A percentile compares a stretch with the other conserved stretches of the same genome.
Conservation (phyloP, 306 rosid species). For the Chamaecrista fasciculata region DNA sequence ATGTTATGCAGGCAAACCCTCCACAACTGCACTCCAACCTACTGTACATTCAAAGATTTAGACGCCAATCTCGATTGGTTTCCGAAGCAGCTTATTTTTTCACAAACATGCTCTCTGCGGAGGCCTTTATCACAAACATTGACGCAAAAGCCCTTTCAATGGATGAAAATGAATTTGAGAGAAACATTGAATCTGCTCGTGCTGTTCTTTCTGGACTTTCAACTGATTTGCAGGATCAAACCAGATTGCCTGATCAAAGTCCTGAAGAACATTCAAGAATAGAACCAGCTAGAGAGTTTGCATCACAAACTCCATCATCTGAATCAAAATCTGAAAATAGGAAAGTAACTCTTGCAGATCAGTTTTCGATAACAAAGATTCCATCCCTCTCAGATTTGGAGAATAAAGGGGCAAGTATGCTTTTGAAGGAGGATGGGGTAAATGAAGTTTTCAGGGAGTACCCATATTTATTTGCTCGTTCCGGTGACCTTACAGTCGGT, state of each 20-base stretch:
- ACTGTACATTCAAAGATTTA: constrained; percentile 85
- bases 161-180: constrained; percentile 86
- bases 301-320: constrained; percentile 40
- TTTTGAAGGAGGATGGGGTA: constrained; percentile 64
- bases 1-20: constrained; percentile 86
- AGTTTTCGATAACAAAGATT: constrained; percentile 45
- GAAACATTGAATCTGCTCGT: constrained; percentile 89
- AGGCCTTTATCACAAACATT: constrained; percentile 83
- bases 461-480: constrained; percentile 76
- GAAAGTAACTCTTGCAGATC: constrained; percentile 43
- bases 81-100: constrained; percentile 89
- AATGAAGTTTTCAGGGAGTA: constrained; percentile 66
- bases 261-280: constrained; percentile 36
- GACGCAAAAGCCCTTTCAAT: constrained; percentile 91
- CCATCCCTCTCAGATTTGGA: constrained; percentile 92
- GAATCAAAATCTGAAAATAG: constrained; percentile 42
- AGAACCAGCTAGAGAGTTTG: constrained; percentile 41
- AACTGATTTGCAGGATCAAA: constrained; percentile 45
- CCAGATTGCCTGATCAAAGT: constrained; percentile 47
- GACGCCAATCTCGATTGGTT: constrained; percentile 75
- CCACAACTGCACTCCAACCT: constrained; percentile 93
- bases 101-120: constrained; percentile 92
- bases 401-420: constrained; percentile 73
- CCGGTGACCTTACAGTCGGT: constrained; percentile 67
- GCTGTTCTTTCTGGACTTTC: constrained; percentile 82